Percentiles rank a stretch among this genome's conserved stretches.
Conservation (phyloP, 75 land plant species). For the Larix kaempferi region DNA sequence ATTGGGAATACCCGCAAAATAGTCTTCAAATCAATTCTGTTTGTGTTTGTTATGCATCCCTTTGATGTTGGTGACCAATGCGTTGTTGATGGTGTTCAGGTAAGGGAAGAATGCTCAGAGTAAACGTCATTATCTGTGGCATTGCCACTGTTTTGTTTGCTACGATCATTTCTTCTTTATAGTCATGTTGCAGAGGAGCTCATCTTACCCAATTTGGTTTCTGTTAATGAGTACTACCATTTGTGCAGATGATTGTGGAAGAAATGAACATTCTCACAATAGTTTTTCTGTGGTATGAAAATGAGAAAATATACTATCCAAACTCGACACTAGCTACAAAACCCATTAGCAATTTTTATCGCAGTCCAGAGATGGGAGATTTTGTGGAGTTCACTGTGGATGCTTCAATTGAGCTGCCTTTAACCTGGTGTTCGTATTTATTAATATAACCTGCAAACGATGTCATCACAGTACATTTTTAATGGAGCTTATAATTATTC, state of each 20-base stretch:
- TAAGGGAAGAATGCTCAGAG: conserved; percentile 9
- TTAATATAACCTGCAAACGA: too few relatives aligned
- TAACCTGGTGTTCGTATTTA: too few relatives aligned
- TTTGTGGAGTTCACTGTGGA: conserved; percentile 64
- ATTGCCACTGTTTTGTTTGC: neutral
- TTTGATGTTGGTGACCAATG: conserved; percentile 97
- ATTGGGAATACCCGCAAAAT: conserved; percentile 93
- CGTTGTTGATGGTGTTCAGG: conserved; percentile 89
- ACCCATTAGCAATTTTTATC: conserved; percentile 71
- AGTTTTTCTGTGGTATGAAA: too few relatives aligned
- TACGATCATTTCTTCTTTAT: neutral
- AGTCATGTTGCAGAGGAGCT: neutral
- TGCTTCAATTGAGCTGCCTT: too few relatives aligned
- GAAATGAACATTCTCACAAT: conserved; percentile 97
- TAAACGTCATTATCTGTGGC: too few relatives aligned
- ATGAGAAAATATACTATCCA: conserved; percentile 77
- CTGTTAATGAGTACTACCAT: neutral
- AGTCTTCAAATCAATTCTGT: conserved; percentile 83
- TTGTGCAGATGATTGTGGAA: conserved; percentile 74
- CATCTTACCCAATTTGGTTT: neutral
- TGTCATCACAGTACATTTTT: too few relatives aligned
- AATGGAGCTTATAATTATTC: too few relatives aligned
- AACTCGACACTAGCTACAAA: conserved; percentile 66
- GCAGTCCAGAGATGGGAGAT: conserved; percentile 96
- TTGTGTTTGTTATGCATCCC: conserved; percentile 91